Base-by-base conservation (phyloP, 2,329 filamentous ascomycete species). In the Alternaria rosae region DNA sequence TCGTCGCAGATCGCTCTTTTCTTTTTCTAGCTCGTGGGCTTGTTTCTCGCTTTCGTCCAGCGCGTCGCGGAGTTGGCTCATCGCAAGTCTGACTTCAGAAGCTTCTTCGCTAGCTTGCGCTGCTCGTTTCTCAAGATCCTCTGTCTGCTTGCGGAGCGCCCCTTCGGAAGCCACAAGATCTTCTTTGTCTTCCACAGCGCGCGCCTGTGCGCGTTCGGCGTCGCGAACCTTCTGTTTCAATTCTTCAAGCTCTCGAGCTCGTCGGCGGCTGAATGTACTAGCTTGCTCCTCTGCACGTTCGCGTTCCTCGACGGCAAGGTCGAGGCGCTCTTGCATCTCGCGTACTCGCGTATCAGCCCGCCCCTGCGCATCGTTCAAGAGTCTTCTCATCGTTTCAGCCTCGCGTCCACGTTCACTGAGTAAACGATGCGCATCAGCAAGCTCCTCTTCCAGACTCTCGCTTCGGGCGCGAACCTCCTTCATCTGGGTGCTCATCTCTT, bases 231-330 rank as follows among this genome's bases (percentile, higher is more conserved):
- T 92, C 53, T 85, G 85, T 78, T 91, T 93, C 41, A 97, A 83
- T 69, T 98, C 94, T 76, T 98, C 95, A 4, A 92, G 85, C 82
- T 98, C 95, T 50, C 94, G 86, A 7, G 92, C 88, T 63, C 90
- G 89, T 44, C 92, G 87, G 54, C 94, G 87, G 12, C 91, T 91
- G 51, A 92, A 85, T 0, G 89, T 91, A 72, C 89, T 92, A 3
- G 93, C 89, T 80, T 98, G 94, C 65, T 98, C 94, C 79, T 99
- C 94, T 3, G 93, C 90, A 3, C 93, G 89, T 76, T 99, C 95
- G 17, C 95, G 88, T 79, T 99, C 95, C 77, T 97, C 94, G n/a
- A 97, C 86, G 0, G 94, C 94, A 1, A 92, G 85, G 73, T 98
- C 94, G 85, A 98, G 90, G 3, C 91, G 89, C 60, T 92, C 89